Percentiles rank a stretch among this genome's conserved stretches.
Evolutionary conservation across 805 yeast genomes (phyloP).

Genomic region (Hanseniaspora valbyensis): DNA sequence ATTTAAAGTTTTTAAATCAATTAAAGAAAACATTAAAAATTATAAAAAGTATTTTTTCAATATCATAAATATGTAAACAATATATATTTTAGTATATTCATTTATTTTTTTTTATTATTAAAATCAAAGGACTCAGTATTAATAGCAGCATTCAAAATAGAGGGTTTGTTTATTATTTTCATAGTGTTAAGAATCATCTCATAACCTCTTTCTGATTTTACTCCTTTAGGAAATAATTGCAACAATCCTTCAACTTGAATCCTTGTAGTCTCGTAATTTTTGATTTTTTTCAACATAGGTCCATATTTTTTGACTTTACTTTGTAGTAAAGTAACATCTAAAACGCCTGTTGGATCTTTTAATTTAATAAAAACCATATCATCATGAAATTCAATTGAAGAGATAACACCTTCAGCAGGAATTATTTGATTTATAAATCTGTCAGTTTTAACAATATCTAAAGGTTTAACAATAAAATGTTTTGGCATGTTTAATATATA

Average conservation of each 20-base stretch:
- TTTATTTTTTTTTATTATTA: no score
- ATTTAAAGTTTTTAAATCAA: no score
- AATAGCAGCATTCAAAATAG: neutral
- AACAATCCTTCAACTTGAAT: neutral
- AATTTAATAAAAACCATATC: constrained; percentile 1
- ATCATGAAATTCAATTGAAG: neutral
- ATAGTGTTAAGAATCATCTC: neutral
- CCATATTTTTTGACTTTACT: neutral
- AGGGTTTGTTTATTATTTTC: neutral
- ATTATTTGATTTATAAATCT: neutral
- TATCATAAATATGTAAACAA: no score
- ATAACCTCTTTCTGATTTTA: neutral
- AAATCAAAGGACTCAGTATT: no score
- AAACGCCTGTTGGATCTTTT: neutral
- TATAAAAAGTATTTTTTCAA: no score
- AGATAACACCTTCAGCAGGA: neutral
- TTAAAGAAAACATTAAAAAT: no score
- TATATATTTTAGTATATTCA: no score
- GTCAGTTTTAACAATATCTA: neutral
- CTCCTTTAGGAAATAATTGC: neutral
- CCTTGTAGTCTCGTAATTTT: neutral
- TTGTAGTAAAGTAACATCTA: neutral
- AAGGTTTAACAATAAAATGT: neutral
- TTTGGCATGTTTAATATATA: neutral
- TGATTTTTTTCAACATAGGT: neutral